phyloP scores from a whole-genome alignment of 1,284 basidiomycete species.

The Malassezia sp. region DNA sequence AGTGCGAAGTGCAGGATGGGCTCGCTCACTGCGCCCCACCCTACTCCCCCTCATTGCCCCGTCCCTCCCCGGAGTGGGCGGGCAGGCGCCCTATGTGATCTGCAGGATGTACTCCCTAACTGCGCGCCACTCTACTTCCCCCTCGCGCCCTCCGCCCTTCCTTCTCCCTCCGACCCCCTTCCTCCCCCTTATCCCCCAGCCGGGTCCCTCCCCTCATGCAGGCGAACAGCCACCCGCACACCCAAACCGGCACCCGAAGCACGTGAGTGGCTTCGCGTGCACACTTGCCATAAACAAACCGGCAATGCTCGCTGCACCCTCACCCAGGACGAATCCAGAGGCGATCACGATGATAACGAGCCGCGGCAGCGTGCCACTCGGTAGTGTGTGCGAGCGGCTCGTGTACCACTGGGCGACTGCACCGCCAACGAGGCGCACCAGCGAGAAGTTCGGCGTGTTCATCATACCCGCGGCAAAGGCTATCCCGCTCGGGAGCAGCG shows the following conservation, averaged over 20 bases:
- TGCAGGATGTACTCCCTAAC: too few species aligned
- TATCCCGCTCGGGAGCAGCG: slow-evolving; percentile 29
- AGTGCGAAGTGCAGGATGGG: too few species aligned
- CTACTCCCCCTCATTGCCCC: too few species aligned
- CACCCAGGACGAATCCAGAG: slow-evolving; percentile 86
- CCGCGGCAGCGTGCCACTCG: too few species aligned
- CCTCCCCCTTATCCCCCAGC: too few species aligned
- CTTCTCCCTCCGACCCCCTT: too few species aligned
- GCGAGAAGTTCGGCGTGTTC: slow-evolving; percentile 86
- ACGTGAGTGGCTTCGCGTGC: slow-evolving; percentile 62
- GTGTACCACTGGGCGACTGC: slow-evolving; percentile 56
- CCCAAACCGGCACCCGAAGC: slow-evolving; percentile 70
- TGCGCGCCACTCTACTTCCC: too few species aligned
- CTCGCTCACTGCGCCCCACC: too few species aligned
- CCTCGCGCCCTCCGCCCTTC: too few species aligned
- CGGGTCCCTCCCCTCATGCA: too few species aligned
- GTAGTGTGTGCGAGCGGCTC: slow-evolving; percentile 13
- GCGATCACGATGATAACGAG: slow-evolving; percentile 76
- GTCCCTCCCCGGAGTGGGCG: too few species aligned
- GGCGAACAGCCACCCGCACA: slow-evolving; percentile 56
- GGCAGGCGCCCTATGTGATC: slow-evolving; percentile 2
- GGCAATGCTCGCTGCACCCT: slow-evolving; percentile 73
- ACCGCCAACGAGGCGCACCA: slow-evolving; percentile 81
- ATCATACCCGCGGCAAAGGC: slow-evolving; percentile 60
- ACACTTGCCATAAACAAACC: slow-evolving; percentile 63